A percentile compares a stretch with the other conserved stretches of the same genome.
Evolutionary conservation across 169 alveolate genomes (phyloP).

Genomic region (Cryptosporidium meleagridis): DNA sequence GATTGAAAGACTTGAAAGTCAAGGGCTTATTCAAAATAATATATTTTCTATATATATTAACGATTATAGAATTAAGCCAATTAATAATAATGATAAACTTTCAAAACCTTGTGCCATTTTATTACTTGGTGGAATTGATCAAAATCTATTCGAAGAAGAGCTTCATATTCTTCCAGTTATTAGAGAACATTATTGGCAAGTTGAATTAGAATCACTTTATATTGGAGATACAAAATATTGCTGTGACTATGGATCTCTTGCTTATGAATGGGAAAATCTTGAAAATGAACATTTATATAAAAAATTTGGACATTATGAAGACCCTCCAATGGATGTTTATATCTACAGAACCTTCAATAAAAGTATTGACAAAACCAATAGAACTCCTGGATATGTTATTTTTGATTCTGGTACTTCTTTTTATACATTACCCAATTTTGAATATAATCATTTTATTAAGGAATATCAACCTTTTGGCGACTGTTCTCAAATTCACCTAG

Average conservation of each 20-base stretch:
- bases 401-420: constrained; percentile 90
- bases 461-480: constrained; percentile 79
- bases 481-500: constrained; percentile 66
- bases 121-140: constrained; percentile 88
- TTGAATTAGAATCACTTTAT: constrained; percentile 84
- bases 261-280: constrained; percentile 65
- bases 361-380: constrained; percentile 5
- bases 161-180: constrained; percentile 87
- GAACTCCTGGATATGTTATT: constrained; percentile 81
- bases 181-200: constrained; percentile 91
- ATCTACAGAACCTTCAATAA: constrained; percentile 24
- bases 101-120: constrained; percentile 83
- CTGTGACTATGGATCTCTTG: constrained; percentile 81
- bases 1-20: constrained; percentile 83
- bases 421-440: constrained; percentile 86
- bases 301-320: constrained; percentile 58
- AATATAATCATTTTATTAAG: constrained; percentile 78
- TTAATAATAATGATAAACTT: background rate
- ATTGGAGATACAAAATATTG: constrained; percentile 86
- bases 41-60: constrained; percentile 87
- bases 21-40: constrained; percentile 79
- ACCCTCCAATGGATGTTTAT: constrained; percentile 46
- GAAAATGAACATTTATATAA: constrained; percentile 40
- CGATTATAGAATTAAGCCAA: constrained; percentile 58
- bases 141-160: constrained; percentile 81